phyloP scores from a whole-genome alignment of 345 rosid genomes.

The Pistacia integerrima region DNA sequence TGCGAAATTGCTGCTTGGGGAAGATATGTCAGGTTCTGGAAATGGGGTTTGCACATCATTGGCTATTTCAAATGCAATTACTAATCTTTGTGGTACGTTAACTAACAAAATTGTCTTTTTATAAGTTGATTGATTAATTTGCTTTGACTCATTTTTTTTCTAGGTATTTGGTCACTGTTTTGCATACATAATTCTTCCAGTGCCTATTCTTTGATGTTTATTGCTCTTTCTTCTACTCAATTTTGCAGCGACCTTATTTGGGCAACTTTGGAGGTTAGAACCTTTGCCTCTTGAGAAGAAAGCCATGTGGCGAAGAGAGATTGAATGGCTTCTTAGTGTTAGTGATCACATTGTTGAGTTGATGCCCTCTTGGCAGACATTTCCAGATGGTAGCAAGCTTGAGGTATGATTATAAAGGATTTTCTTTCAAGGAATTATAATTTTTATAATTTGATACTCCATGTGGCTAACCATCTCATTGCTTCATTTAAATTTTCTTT shows the following conservation, averaged over 20 bases:
- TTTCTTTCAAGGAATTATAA: neutral
- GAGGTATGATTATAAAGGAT: slow-evolving; percentile 54
- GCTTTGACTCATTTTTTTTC: neutral
- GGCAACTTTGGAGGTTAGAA: slow-evolving; percentile 96
- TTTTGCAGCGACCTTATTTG: slow-evolving; percentile 78
- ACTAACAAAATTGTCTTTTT: neutral
- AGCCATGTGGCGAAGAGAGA: slow-evolving; percentile 96
- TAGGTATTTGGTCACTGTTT: neutral
- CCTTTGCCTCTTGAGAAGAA: slow-evolving; percentile 82
- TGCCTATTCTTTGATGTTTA: slow-evolving; percentile 14
- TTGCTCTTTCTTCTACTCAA: slow-evolving; percentile 8
- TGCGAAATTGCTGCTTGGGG: slow-evolving; percentile 92
- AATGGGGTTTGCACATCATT: slow-evolving; percentile 94
- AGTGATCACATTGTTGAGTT: slow-evolving; percentile 96
- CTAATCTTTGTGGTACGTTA: slow-evolving; percentile 90
- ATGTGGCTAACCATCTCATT: neutral
- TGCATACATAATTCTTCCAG: neutral
- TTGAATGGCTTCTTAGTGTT: slow-evolving; percentile 93
- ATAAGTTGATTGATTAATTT: neutral
- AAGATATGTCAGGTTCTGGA: slow-evolving; percentile 99
- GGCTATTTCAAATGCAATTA: slow-evolving; percentile 93
- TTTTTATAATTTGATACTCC: neutral
- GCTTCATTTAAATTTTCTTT: neutral
- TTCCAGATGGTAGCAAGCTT: slow-evolving; percentile 94
- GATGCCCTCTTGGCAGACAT: slow-evolving; percentile 93